phyloP scores from a whole-genome alignment of 495 filamentous ascomycete species.

The Haplographium delicatum region DNA sequence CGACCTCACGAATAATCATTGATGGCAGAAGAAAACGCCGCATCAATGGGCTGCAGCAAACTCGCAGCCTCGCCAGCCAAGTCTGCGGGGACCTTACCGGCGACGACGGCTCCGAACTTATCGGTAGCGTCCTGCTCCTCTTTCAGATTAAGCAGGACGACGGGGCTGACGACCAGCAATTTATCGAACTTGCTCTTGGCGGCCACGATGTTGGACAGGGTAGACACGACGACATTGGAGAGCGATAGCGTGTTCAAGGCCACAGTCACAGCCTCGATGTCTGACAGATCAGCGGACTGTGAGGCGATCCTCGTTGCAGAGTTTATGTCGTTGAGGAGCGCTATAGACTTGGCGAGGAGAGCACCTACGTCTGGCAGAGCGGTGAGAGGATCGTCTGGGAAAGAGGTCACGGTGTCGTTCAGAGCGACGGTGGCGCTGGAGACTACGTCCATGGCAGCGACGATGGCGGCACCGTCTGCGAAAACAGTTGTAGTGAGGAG shows the following conservation, averaged over 20 bases:
- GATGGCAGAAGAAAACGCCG: constrained; percentile 28
- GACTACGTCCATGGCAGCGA: constrained; percentile 27
- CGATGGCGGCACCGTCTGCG: constrained; percentile 27
- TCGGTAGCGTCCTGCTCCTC: constrained; percentile 30
- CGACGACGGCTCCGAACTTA: constrained; percentile 27
- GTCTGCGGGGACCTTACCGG: constrained; percentile 30
- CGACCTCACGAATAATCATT: constrained; percentile 18
- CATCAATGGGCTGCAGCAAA: constrained; percentile 27
- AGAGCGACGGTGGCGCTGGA: constrained; percentile 26
- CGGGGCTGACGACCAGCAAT: constrained; percentile 27
- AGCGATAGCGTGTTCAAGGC: constrained; percentile 26
- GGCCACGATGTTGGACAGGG: constrained; percentile 25
- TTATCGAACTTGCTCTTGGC: constrained; percentile 33
- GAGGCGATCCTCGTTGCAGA: constrained; percentile 26
- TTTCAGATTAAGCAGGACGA: constrained; percentile 30
- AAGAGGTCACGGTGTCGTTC: constrained; percentile 24
- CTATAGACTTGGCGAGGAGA: constrained; percentile 23
- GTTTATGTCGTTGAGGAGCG: constrained; percentile 29
- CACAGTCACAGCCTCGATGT: constrained; percentile 24
- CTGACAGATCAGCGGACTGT: constrained; percentile 22
- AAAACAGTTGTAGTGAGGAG: constrained; percentile 19
- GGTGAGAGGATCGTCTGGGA: constrained; percentile 22
- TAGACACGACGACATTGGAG: constrained; percentile 21
- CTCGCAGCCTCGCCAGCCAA: constrained; percentile 23
- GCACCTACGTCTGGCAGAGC: constrained; percentile 19